Conservation (phyloP, 108 stramenopile species). For the Nitzschia sp. region DNA sequence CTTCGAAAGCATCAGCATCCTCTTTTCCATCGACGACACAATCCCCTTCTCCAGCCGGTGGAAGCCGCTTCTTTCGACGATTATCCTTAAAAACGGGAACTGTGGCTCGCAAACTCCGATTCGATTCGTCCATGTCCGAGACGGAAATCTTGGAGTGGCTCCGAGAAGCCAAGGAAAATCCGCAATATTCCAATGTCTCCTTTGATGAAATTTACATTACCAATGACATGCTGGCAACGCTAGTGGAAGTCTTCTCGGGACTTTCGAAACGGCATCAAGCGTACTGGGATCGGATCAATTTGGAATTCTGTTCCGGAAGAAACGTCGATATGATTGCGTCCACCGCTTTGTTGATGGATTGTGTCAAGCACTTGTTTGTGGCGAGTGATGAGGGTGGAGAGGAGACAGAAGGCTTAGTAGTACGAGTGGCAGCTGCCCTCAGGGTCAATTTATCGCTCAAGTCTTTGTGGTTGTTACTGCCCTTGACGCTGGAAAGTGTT, state of each 20-base stretch:
- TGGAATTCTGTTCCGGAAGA: constrained; percentile 30
- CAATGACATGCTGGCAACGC: not conserved
- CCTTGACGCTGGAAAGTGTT: not conserved
- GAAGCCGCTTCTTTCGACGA: not conserved
- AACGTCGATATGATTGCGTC: constrained; percentile 18
- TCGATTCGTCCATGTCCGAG: constrained; percentile 5
- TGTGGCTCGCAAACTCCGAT: constrained; percentile 16
- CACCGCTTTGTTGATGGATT: constrained; percentile 8
- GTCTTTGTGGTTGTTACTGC: constrained; percentile 25
- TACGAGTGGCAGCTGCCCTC: constrained; percentile 11
- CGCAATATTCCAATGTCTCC: constrained; percentile 7
- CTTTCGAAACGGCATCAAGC: not conserved
- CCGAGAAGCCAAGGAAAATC: constrained; percentile 6
- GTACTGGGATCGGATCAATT: constrained; percentile 13
- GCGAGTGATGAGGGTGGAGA: constrained; percentile 9
- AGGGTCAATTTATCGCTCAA: constrained; percentile 13
- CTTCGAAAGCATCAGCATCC: too few relatives aligned
- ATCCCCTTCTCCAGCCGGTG: not conserved
- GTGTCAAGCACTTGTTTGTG: constrained; percentile 17
- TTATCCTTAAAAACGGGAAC: constrained; percentile 6
- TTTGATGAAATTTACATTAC: constrained; percentile 21
- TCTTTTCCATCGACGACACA: too few relatives aligned
- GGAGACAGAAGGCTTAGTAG: constrained; percentile 2
- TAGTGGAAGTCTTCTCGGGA: constrained; percentile 6
- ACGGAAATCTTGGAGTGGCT: constrained; percentile 17